Percentiles rank a stretch among this genome's conserved stretches.
Evolutionary conservation across 768 basidiomycete genomes (phyloP).

Genomic region (Panaeolus papilionaceus): DNA sequence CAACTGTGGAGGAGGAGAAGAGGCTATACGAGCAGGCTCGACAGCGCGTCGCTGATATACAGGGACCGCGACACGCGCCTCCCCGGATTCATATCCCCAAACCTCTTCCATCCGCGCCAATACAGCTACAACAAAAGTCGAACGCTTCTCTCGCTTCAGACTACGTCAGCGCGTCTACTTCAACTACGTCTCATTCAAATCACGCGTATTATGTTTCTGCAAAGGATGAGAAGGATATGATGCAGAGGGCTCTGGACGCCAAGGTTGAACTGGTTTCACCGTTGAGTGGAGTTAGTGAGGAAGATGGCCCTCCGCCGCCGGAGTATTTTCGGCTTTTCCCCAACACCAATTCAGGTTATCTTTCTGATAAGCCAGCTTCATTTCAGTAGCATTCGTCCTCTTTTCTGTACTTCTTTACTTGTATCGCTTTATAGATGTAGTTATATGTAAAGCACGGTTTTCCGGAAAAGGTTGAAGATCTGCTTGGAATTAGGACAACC

Average conservation of each 20-base stretch:
- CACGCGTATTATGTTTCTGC: background rate
- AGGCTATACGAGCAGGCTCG: background rate
- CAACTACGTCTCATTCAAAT: background rate
- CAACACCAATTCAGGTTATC: background rate
- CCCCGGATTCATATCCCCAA: background rate
- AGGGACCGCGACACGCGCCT: background rate
- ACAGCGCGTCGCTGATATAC: background rate
- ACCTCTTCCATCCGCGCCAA: background rate
- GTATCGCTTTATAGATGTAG: too few species aligned
- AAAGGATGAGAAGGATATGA: background rate
- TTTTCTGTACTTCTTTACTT: background rate
- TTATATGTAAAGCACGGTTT: too few species aligned
- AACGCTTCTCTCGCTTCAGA: background rate
- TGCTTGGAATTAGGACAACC: too few species aligned
- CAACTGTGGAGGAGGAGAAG: background rate
- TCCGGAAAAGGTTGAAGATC: too few species aligned
- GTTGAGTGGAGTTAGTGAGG: constrained; percentile 5
- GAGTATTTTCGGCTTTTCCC: constrained; percentile 7
- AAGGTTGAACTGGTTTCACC: background rate
- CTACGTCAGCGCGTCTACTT: background rate
- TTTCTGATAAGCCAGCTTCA: background rate
- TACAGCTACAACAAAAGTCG: background rate
- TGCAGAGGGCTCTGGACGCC: background rate
- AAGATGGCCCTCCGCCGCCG: background rate
- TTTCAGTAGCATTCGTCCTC: background rate